Evolutionary conservation across 2,329 filamentous ascomycete species (phyloP), one percentile per base, ranked within the genome.

Genomic region (Zopfia rhizophila): DNA sequence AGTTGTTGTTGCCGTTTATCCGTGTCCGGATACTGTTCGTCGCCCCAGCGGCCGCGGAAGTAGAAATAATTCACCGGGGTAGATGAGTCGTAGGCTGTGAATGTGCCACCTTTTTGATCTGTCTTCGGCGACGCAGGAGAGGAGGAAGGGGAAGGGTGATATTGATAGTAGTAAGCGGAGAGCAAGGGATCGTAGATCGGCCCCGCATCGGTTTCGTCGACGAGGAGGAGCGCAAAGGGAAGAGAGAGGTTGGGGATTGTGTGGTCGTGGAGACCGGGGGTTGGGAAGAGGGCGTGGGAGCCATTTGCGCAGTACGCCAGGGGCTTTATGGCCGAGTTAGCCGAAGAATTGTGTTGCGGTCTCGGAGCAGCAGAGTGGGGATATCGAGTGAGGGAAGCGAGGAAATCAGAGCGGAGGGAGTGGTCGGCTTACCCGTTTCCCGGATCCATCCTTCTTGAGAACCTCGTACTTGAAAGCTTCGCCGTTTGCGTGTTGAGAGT

Each of bases 281-380:
- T 80, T n/a, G 83, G 78, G 60, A 86, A 87, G 53, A 82, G 81
- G 14, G 84, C 85, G 65, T 87, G 85, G 0, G 79, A 80, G 8
- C 84, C 85, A 36, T 81, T 80, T 0, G 79, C 82, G 7, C 76
- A 77, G 63, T 82, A 87, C 17, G 72, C 67, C 16, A 85, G 65
- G 1, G 61, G 61, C 55, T 63, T 13, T 18, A 11, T 6, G 12
- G 17, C 11, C 16, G 42, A 19, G 33, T 29, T 5, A 11, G 27
- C 10, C 25, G 25, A 13, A 31, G 17, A 14, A 12, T 31, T 8
- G 29, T 31, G 11, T 31, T 7, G 29, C n/a, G n/a, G n/a, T n/a
- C n/a, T n/a, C n/a, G n/a, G n/a, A n/a, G n/a, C n/a, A n/a, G n/a
- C n/a, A 24, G 10, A 27, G 16, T 32, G 14, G 17, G 18, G 29